Base-by-base conservation (phyloP, 176 grass and related monocot genomes). In the Zoysia pacifica region DNA sequence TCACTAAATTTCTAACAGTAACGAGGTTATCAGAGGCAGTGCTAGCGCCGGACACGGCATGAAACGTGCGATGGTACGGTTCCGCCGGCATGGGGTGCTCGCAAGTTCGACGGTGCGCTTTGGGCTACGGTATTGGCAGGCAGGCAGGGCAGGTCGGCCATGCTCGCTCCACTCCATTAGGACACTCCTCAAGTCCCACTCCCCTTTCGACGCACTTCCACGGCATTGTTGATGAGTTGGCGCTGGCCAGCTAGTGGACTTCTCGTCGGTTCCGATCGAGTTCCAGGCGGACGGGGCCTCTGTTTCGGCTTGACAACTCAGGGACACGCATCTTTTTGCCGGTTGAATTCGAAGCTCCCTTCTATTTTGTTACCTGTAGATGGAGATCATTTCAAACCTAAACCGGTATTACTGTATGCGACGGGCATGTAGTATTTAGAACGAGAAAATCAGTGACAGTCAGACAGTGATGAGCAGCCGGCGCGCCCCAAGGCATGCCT, bases 101-200 rank as follows among this genome's bases (percentile, higher is more conserved):
- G 65, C 5, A 63, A 66, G 28, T 47, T 48, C 73, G 81, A 47
- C 16, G 15, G 63, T 19, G 63, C 42, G 56, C 42, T 28, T 28
- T 9, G 77, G 40, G 65, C 5, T 18, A 36, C 14, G 61, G 14
- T 65, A 65, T 7, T 65, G 73, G 56, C 73, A 46, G 61, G 61
- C 60, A 65, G 28, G 74, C 28, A 11, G 1, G 74, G 38, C 70
- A 45, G 48, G 45, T 59, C 52, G 51, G 66, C 47, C 83, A 78
- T 72, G 56, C 82, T 64, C 54, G 56, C 82, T 70, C 37, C 65
- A 61, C 53, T 39, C 43, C 77, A 38, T 40, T 2, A 20, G 28
- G 28, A 28, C 28, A 28, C 28, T 28, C 28, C 28, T 28, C 28
- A 28, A 28, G 28, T 28, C 28, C 28, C 12, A 45, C 13, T 62